These are phyloP conservation scores for Debaryomyces singareniensis DNA, from an alignment of 1,139 yeast genomes.

Conservation along the genomic window DNA sequence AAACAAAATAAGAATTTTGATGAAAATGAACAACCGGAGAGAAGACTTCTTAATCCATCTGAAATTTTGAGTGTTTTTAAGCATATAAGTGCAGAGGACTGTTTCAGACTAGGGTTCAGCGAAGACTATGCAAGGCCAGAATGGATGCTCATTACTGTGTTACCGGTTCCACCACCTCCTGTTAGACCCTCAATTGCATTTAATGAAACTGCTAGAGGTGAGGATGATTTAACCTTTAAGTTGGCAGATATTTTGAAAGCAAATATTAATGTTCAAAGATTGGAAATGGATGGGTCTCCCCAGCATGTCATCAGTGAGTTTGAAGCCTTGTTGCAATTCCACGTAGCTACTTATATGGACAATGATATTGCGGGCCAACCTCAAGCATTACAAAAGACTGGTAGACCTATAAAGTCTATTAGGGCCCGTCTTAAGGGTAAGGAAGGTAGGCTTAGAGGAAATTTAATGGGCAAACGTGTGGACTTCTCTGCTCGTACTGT, in stretches of 20 bases:
- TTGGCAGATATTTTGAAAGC: constrained; percentile 96
- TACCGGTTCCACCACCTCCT: constrained; percentile 99
- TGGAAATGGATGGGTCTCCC: constrained; percentile 98
- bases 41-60: constrained; percentile 78
- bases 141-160: constrained; percentile 94
- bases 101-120: constrained; percentile 77
- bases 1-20: constrained; percentile 74
- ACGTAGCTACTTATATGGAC: constrained; percentile 99
- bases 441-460: constrained; percentile 98
- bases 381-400: constrained; percentile 96
- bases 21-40: constrained; percentile 88
- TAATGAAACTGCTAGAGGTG: constrained; percentile 98
- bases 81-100: constrained; percentile 84
- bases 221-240: constrained; percentile 97
- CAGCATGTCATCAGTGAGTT: constrained; percentile 97
- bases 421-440: constrained; percentile 99
- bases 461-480: constrained; percentile 99
- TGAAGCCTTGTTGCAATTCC: constrained; percentile 91
- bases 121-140: constrained; percentile 98
- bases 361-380: constrained; percentile 99
- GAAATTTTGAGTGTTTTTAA: constrained; percentile 89
- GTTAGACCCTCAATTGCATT: constrained; percentile 98
- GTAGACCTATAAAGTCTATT: constrained; percentile 96
- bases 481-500: constrained; percentile 99
- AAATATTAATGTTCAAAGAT: constrained; percentile 88